Conservation (phyloP, 768 basidiomycete genomes). For the Lactifluus volemus region DNA sequence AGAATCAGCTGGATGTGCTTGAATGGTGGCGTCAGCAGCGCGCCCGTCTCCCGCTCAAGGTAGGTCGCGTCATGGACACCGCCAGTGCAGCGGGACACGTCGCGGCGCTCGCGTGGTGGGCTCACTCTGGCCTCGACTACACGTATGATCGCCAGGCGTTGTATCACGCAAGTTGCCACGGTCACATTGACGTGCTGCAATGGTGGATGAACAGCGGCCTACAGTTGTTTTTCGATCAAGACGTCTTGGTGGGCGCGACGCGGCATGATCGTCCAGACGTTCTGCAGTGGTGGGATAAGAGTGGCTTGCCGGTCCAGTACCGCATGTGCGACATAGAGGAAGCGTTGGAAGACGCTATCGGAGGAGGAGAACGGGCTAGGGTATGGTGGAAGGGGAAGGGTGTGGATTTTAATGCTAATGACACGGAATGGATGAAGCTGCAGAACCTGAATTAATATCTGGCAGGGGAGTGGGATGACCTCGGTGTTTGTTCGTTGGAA, state of each 20-base stretch:
- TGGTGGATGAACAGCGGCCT: constrained; percentile 81
- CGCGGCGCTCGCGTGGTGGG: constrained; percentile 79
- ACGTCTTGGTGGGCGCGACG: constrained; percentile 72
- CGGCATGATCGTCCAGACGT: constrained; percentile 74
- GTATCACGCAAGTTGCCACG: constrained; percentile 70
- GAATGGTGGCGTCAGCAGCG: constrained; percentile 74
- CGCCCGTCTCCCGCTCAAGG: constrained; percentile 54
- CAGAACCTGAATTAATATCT: constrained; percentile 54
- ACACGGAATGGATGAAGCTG: constrained; percentile 84
- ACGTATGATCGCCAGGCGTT: constrained; percentile 73
- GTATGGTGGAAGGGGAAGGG: constrained; percentile 79
- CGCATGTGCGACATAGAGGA: constrained; percentile 90
- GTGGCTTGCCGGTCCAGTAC: constrained; percentile 72
- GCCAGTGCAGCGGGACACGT: constrained; percentile 74
- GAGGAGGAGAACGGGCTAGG: constrained; percentile 66
- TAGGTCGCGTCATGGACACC: constrained; percentile 80
- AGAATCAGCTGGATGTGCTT: constrained; percentile 65
- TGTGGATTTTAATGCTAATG: constrained; percentile 74
- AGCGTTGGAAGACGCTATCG: constrained; percentile 80
- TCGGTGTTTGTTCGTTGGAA: neutral
- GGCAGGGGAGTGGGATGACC: too few species aligned
- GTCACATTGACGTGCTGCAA: constrained; percentile 68
- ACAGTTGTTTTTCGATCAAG: constrained; percentile 71
- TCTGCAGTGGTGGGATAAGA: constrained; percentile 83
- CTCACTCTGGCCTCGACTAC: constrained; percentile 62